Percentiles rank a stretch among this genome's conserved stretches.
Evolutionary conservation across 2,329 filamentous ascomycete genomes (phyloP).

Genomic region (Colletotrichum tabaci): DNA sequence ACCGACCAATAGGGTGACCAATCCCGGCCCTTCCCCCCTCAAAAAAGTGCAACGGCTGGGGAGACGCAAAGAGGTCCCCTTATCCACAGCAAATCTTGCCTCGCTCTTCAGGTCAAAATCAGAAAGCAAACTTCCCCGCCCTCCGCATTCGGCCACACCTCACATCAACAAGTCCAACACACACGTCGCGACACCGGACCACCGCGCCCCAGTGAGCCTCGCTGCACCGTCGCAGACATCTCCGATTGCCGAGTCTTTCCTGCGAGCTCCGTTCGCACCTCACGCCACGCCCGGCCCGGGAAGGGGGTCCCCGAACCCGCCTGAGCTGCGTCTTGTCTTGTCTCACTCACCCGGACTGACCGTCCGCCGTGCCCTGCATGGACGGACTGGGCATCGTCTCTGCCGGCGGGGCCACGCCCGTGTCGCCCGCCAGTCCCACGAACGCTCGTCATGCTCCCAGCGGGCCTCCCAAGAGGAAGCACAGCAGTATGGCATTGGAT

Average conservation of each 20-base stretch:
- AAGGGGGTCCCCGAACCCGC: conserved; percentile 42
- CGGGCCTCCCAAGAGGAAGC: conserved; percentile 70
- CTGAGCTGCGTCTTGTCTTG: conserved; percentile 40
- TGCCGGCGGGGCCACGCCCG: conserved; percentile 63
- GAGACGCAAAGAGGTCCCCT: conserved; percentile 36
- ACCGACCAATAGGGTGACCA: conserved; percentile 19
- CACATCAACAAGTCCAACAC: conserved; percentile 38
- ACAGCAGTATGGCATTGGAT: conserved; percentile 67
- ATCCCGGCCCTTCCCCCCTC: conserved; percentile 13
- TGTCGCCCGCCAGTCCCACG: conserved; percentile 70
- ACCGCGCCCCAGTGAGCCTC: conserved; percentile 38
- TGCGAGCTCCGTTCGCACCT: conserved; percentile 35
- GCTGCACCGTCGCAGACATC: conserved; percentile 38
- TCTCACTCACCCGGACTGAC: conserved; percentile 39
- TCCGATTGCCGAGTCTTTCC: conserved; percentile 32
- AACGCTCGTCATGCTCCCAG: conserved; percentile 66
- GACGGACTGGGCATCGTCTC: conserved; percentile 63
- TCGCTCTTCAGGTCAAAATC: conserved; percentile 42
- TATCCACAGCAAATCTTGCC: conserved; percentile 42
- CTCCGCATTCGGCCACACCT: conserved; percentile 43
- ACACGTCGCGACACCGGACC: conserved; percentile 45
- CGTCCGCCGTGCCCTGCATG: conserved; percentile 55
- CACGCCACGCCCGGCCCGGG: conserved; percentile 38
- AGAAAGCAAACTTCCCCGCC: conserved; percentile 39
- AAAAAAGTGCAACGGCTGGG: conserved; percentile 28